Evolutionary conservation across 495 filamentous ascomycete genomes (phyloP), one percentile per base, ranked within the genome.

Genomic region (Thermochaetoides thermophila): DNA sequence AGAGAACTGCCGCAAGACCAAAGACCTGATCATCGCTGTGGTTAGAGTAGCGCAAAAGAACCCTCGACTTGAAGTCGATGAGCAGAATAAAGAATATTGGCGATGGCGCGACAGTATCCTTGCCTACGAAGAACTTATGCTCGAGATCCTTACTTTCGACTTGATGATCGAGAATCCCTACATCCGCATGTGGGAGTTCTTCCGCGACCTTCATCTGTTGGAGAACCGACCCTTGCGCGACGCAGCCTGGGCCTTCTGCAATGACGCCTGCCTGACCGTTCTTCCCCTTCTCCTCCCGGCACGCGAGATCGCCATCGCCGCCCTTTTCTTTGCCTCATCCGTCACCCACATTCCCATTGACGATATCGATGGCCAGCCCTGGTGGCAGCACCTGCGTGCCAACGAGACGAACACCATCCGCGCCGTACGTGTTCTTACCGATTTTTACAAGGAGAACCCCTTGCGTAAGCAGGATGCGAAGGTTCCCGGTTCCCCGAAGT

Each of bases 1-100:
- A 43, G 89, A 97, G 50, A 87, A 86, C 49, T 83, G 81, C 48
- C 80, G 86, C 17, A 91, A 89, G 45, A 91, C 92, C 45, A 85
- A 80, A 44, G 84, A 96, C 39, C 61, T 97, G 20, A 81, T 97
- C 36, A 73, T 92, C 15, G 82, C 86, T 0, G 91, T 87, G 46
- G 85, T 84, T 31, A 83, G 84, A 39, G 86, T 94, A 10, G 91
- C 87, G 18, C 87, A 92, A 52, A 96, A 97, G 58, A 79, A 96
- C 44, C 62, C 79, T 6, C 76, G 82, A 45, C 68, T 92, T 33
- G 55, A 79, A 8, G 78, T 97, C 16, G 87, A 96, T 47, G 89
- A 94, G 53, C 84, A 95, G 52, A 82, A 76, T 26, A 95, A 93
- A 42, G 89, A 96, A 41, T 97, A 81, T 51, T 97, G 89, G 89